Conservation (phyloP, 441 rosid species). For the Gossypium schwendimanii region DNA sequence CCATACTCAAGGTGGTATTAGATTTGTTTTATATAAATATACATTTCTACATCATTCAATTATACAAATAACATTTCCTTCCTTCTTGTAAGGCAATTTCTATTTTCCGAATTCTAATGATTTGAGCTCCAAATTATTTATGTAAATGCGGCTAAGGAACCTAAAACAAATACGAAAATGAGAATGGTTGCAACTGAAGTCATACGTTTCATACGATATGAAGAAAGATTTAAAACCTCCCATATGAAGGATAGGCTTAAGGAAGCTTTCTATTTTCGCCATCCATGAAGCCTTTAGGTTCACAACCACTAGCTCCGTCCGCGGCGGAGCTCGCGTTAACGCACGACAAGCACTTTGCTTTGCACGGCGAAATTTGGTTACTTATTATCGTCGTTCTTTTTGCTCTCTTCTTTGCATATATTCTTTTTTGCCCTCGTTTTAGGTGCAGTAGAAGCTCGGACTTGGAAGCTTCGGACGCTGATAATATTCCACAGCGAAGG, state of each 20-base stretch:
- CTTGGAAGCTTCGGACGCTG: slow-evolving; percentile 12
- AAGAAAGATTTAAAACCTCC: background rate
- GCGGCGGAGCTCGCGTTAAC: slow-evolving; percentile 20
- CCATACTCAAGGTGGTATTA: too few species aligned
- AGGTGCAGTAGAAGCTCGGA: slow-evolving; percentile 21
- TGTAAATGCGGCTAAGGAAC: slow-evolving; percentile 4
- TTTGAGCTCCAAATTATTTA: background rate
- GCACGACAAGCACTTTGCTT: slow-evolving; percentile 37
- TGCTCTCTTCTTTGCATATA: slow-evolving; percentile 30
- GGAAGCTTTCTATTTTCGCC: background rate
- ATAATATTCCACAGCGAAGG: background rate
- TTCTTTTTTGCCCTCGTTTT: slow-evolving; percentile 35
- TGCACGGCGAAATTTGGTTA: slow-evolving; percentile 46
- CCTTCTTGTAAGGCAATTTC: background rate
- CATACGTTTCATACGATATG: background rate
- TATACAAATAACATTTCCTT: background rate
- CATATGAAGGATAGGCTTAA: background rate
- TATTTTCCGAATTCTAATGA: background rate
- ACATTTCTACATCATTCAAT: too few species aligned
- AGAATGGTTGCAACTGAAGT: background rate
- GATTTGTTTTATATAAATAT: too few species aligned
- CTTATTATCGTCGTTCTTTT: slow-evolving; percentile 27
- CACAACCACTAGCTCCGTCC: slow-evolving; percentile 14
- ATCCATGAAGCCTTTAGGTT: slow-evolving; percentile 20
- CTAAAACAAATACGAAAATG: background rate